These are phyloP conservation scores for carrot (Daucus carota) DNA, from an alignment of 129 eudicot species.

Conservation along the genomic window DH1_v3.0 NC_030385.2:31820001-31820500, in stretches of 20 bases:
- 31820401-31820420: slow-evolving; percentile 82
- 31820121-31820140: not conserved
- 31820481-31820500: not conserved
- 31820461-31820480: not conserved
- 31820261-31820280: slow-evolving; percentile 43
- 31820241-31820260: slow-evolving; percentile 50
- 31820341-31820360: slow-evolving; percentile 84
- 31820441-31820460: slow-evolving; percentile 2
- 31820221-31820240: slow-evolving; percentile 59
- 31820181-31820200: not conserved
- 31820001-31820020: not conserved
- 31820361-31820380: slow-evolving; percentile 68
- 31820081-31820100: not conserved
- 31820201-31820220: slow-evolving; percentile 38
- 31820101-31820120: not conserved
- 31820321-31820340: slow-evolving; percentile 72
- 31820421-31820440: slow-evolving; percentile 44
- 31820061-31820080: not conserved
- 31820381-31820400: slow-evolving; percentile 60
- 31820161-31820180: not conserved
- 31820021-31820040: not conserved
- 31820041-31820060: not conserved
- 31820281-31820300: slow-evolving; percentile 72
- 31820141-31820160: too few species aligned
- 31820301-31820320: slow-evolving; percentile 48